phyloP scores from a whole-genome alignment of 169 alveolate species.

The Cryptosporidium ubiquitum region DNA sequence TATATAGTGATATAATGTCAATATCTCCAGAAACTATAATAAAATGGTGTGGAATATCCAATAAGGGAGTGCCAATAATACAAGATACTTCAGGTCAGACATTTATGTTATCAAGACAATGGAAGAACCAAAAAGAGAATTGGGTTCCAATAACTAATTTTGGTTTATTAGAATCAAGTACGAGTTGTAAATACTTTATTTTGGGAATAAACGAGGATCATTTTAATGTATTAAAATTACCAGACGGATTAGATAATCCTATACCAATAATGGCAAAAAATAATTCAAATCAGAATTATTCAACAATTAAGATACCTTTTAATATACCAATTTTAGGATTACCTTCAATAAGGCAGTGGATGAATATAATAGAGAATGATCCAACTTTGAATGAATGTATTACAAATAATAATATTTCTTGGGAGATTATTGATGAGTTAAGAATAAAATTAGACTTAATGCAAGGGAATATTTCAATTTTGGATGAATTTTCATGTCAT shows the following conservation, averaged over 20 bases:
- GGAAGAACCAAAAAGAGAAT: slow-evolving; percentile 62
- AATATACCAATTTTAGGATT: slow-evolving; percentile 60
- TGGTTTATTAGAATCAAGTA: slow-evolving; percentile 29
- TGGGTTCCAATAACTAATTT: slow-evolving; percentile 67
- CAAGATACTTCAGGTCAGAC: slow-evolving; percentile 66
- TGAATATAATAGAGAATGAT: slow-evolving; percentile 63
- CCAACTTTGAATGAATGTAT: slow-evolving; percentile 46
- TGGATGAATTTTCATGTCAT: background rate
- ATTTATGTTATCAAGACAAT: slow-evolving; percentile 45
- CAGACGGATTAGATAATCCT: slow-evolving; percentile 50
- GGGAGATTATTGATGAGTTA: slow-evolving; percentile 65
- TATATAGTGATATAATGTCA: slow-evolving; percentile 44
- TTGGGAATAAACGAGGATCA: slow-evolving; percentile 31
- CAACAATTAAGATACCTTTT: slow-evolving; percentile 42
- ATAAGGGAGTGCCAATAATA: slow-evolving; percentile 52
- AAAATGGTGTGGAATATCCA: slow-evolving; percentile 64
- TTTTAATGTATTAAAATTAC: slow-evolving; percentile 63
- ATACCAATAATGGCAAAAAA: slow-evolving; percentile 63
- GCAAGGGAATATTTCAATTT: slow-evolving; percentile 11
- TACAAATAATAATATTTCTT: slow-evolving; percentile 52
- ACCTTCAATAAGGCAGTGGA: slow-evolving; percentile 61
- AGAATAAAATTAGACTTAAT: slow-evolving; percentile 12
- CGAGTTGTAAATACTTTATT: slow-evolving; percentile 32
- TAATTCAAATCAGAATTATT: background rate
- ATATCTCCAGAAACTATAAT: slow-evolving; percentile 54